phyloP scores from a whole-genome alignment of 306 rosid genomes.

The Albizia julibrissin region DNA sequence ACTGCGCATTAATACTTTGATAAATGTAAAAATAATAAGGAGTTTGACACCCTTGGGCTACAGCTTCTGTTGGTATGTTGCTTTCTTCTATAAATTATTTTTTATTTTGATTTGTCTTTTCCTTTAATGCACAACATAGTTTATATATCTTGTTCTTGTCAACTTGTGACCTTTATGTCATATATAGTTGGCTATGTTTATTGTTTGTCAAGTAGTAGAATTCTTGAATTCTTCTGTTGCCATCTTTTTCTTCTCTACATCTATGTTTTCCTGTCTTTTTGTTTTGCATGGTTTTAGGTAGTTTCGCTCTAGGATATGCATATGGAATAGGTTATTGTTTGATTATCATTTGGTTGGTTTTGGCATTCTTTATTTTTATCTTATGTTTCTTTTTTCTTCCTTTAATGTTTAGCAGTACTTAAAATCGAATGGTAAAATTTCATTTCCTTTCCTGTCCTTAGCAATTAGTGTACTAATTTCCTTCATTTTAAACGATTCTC shows the following conservation, averaged over 20 bases:
- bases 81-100: constrained; percentile 1
- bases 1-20: too few relatives aligned
- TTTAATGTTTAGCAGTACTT: not conserved
- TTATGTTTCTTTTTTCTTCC: not conserved
- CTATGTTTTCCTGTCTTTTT: too few relatives aligned
- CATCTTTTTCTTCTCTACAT: too few relatives aligned
- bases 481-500: constrained; percentile 6
- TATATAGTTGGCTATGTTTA: constrained; percentile 7
- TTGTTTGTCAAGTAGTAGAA: constrained; percentile 14
- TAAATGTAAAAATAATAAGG: too few relatives aligned
- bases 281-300: too few relatives aligned
- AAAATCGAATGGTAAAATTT: constrained; percentile 10
- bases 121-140: constrained; percentile 8
- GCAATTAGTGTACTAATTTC: not conserved
- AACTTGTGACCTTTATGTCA: constrained; percentile 21
- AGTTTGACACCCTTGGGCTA: constrained; percentile 76
- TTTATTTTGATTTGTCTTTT: not conserved
- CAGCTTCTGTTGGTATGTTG: constrained; percentile 75
- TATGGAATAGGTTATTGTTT: too few relatives aligned
- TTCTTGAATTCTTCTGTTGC: not conserved
- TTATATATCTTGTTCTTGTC: not conserved
- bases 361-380: not conserved
- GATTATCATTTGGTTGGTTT: not conserved
- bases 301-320: too few relatives aligned
- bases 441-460: not conserved